Percentiles rank a stretch among this genome's conserved stretches.
phyloP scores from a whole-genome alignment of 768 basidiomycete genomes.

The Lactifluus hygrophoroides region DNA sequence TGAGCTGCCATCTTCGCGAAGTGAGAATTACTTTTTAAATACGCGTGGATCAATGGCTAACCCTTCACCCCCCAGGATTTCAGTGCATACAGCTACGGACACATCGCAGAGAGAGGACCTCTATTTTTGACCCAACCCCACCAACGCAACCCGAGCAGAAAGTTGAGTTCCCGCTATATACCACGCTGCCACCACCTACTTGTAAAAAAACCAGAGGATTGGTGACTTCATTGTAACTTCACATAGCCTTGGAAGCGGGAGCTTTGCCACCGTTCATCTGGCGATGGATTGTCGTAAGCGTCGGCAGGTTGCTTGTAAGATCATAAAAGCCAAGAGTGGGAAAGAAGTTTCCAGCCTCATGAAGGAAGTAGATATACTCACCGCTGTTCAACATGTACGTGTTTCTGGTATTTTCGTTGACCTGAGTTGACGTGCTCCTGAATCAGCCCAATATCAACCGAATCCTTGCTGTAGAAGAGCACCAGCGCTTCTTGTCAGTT shows the following conservation, averaged over 20 bases:
- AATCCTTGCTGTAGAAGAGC: constrained; percentile 60
- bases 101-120: constrained; percentile 41
- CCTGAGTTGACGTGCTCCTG: background rate
- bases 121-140: constrained; percentile 55
- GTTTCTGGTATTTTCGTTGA: too few relatives aligned
- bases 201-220: constrained; percentile 36
- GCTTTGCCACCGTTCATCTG: constrained; percentile 76
- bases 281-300: constrained; percentile 56
- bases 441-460: constrained; percentile 73
- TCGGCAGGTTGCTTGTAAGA: constrained; percentile 79
- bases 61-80: constrained; percentile 39
- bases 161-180: constrained; percentile 28
- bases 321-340: constrained; percentile 55
- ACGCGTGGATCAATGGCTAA: background rate
- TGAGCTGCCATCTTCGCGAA: constrained; percentile 56
- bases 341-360: constrained; percentile 53
- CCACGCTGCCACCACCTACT: background rate
- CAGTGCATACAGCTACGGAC: constrained; percentile 54
- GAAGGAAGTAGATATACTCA: constrained; percentile 73
- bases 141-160: constrained; percentile 47
- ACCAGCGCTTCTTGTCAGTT: constrained; percentile 49
- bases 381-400: constrained; percentile 61
- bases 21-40: constrained; percentile 29
- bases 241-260: constrained; percentile 72
- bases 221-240: constrained; percentile 67